phyloP scores from a whole-genome alignment of 208 protist genomes.

The Wallacemonas sp. region DNA sequence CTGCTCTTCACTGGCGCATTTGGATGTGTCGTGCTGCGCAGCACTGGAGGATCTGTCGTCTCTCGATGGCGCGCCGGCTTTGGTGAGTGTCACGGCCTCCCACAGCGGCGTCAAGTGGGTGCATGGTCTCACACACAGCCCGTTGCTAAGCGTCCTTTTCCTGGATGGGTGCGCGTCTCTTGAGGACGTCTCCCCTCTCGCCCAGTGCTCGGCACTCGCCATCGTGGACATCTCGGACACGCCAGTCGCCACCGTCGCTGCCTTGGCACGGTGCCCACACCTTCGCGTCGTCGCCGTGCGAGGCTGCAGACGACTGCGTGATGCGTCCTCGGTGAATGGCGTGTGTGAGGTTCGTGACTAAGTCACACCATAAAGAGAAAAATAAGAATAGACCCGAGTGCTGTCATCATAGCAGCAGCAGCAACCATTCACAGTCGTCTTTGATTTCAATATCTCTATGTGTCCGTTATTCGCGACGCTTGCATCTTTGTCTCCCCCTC shows the following conservation, averaged over 20 bases:
- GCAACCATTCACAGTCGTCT: no score
- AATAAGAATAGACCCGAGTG: no score
- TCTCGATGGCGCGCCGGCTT: neutral
- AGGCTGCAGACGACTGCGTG: conserved; percentile 7
- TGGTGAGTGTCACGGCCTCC: neutral
- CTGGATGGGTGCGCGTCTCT: conserved; percentile 1
- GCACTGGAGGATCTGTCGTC: neutral
- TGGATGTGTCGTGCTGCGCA: neutral
- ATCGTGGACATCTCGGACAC: conserved; percentile 7
- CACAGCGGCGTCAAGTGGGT: neutral
- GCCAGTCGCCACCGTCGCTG: neutral
- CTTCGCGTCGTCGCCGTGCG: neutral
- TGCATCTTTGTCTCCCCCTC: no score
- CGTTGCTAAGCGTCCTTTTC: neutral
- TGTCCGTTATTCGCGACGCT: no score
- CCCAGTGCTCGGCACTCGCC: neutral
- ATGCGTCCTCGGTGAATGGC: no score
- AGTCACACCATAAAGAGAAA: no score
- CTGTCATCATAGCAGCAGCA: no score
- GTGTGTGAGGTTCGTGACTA: no score
- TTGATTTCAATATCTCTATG: no score
- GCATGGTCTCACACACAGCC: neutral
- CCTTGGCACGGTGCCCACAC: neutral
- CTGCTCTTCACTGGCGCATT: neutral
- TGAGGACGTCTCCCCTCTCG: neutral